Percentiles rank a stretch among this genome's conserved stretches.
phyloP scores from a whole-genome alignment of 176 grass and related monocot genomes.

The Pontederia crassipes region DNA sequence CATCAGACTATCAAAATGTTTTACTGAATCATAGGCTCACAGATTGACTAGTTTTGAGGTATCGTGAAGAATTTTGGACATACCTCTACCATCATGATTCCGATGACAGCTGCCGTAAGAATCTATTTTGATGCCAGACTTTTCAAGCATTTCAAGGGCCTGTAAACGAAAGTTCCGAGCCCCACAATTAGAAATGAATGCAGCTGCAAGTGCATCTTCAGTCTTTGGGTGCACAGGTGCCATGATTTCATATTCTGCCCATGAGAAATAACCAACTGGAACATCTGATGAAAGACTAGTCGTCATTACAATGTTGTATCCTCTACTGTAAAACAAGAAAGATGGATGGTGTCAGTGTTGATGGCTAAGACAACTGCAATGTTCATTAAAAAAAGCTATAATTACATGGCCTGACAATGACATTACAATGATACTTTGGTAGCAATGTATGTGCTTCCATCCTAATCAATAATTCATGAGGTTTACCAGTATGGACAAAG shows the following conservation, averaged over 20 bases:
- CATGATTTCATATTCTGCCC: constrained; percentile 99
- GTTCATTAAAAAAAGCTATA: neutral
- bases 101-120: constrained; percentile 95
- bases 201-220: constrained; percentile 71
- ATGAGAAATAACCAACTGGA: constrained; percentile 97
- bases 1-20: too few relatives aligned
- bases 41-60: neutral
- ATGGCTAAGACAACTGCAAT: neutral
- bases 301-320: constrained; percentile 85
- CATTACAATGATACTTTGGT: too few relatives aligned
- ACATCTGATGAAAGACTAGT: constrained; percentile 92
- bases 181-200: constrained; percentile 98
- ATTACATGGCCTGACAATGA: neutral
- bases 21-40: too few relatives aligned
- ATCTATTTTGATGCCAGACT: constrained; percentile 68
- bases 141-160: constrained; percentile 84
- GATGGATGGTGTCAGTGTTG: neutral
- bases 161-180: constrained; percentile 88
- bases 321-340: constrained; percentile 44
- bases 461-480: too few relatives aligned
- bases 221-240: constrained; percentile 67
- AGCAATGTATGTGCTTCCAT: too few relatives aligned
- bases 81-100: constrained; percentile 86
- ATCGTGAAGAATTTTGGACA: neutral
- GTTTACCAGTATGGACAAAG: too few relatives aligned